Evolutionary conservation across 1,139 yeast genomes (phyloP).

Genomic region (Debaryomycetaceae sp.): DNA sequence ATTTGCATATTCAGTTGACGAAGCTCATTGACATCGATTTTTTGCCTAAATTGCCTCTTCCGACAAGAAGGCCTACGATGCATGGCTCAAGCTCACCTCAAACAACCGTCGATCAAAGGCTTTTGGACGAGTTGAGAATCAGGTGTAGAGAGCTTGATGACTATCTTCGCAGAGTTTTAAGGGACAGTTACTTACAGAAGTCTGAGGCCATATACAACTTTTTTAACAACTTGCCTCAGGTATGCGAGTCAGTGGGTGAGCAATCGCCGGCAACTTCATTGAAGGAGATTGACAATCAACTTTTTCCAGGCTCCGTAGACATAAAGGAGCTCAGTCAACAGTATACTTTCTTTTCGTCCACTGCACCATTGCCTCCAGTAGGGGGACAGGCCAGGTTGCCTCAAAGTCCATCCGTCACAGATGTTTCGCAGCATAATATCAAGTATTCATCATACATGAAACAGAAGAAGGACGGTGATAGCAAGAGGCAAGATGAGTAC

Average conservation of each 20-base stretch:
- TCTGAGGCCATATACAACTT: conserved; percentile 16
- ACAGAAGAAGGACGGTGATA: conserved; percentile 4
- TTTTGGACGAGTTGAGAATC: conserved; percentile 17
- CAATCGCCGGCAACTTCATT: conserved; percentile 6
- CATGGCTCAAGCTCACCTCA: conserved; percentile 1
- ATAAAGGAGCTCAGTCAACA: conserved; percentile 13
- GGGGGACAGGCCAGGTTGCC: conserved; percentile 1
- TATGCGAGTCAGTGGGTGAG: background rate
- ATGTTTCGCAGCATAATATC: conserved; percentile 3
- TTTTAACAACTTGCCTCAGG: conserved; percentile 6
- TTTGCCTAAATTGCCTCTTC: conserved; percentile 40
- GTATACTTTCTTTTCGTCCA: conserved; percentile 19
- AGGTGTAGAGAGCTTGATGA: conserved; percentile 32
- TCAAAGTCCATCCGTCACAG: conserved; percentile 7
- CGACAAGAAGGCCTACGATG: conserved; percentile 18
- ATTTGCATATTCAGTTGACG: conserved; percentile 25
- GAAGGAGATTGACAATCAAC: conserved; percentile 18
- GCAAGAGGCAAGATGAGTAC: background rate
- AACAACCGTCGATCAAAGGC: conserved; percentile 13
- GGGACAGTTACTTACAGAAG: conserved; percentile 11
- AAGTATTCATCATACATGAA: conserved; percentile 14
- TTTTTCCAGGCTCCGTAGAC: conserved; percentile 22
- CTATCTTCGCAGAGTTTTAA: conserved; percentile 28
- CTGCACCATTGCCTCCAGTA: conserved; percentile 27
- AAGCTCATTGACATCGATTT: conserved; percentile 8